These are phyloP conservation scores for Xylaria sp. DNA, from an alignment of 2,329 filamentous ascomycete species.

Conservation along the genomic window DNA sequence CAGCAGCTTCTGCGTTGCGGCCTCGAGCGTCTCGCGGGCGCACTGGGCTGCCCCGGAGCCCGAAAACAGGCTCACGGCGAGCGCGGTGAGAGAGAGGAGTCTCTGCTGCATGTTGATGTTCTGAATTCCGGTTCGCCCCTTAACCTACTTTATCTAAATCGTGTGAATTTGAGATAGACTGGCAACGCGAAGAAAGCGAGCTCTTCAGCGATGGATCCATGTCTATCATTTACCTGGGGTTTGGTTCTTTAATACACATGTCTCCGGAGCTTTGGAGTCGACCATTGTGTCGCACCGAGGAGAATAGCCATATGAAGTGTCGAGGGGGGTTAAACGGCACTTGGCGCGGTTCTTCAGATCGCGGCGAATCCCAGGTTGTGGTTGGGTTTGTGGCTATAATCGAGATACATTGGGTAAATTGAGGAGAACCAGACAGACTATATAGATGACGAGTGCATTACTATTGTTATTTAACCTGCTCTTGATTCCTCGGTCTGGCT, in stretches of 20 bases:
- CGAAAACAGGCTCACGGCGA: slow-evolving; percentile 39
- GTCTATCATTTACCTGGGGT: slow-evolving; percentile 1
- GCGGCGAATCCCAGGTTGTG: slow-evolving; percentile 14
- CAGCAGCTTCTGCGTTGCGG: slow-evolving; percentile 44
- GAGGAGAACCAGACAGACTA: neutral
- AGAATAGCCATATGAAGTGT: slow-evolving; percentile 48
- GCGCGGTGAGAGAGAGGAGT: slow-evolving; percentile 38
- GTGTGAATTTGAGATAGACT: slow-evolving; percentile 1
- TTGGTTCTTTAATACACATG: slow-evolving; percentile 38
- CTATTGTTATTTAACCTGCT: neutral
- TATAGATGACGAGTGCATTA: neutral
- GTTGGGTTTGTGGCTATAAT: slow-evolving; percentile 32
- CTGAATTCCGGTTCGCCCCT: neutral
- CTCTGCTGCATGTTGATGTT: slow-evolving; percentile 28
- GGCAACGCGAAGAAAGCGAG: neutral
- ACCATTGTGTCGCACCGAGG: slow-evolving; percentile 43
- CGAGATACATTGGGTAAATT: slow-evolving; percentile 23
- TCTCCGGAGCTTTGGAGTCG: slow-evolving; percentile 35
- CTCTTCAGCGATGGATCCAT: neutral
- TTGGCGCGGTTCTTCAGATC: slow-evolving; percentile 35
- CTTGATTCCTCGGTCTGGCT: slow-evolving; percentile 4
- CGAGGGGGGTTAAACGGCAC: slow-evolving; percentile 46
- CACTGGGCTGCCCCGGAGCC: slow-evolving; percentile 41
- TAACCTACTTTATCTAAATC: neutral
- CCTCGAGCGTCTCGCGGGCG: slow-evolving; percentile 44